Base-by-base conservation (phyloP, 345 rosid genomes). In the Salix purpurea region DNA sequence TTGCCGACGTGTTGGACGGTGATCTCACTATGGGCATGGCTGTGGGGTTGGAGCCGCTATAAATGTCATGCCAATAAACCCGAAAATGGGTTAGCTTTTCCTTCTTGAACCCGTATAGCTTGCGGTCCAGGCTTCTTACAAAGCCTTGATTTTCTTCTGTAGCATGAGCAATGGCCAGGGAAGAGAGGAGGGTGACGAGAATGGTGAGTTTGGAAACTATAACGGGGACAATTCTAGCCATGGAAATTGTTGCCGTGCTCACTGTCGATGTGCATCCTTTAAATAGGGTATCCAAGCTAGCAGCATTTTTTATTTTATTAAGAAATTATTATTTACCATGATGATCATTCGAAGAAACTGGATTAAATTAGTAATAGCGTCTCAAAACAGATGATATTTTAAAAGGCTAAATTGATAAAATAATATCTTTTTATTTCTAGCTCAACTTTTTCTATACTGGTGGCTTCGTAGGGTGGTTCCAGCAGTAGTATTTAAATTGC, bases 1-100 rank as follows among this genome's bases (percentile, higher is more conserved):
- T 40, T 3, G 54, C 34, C 12, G 69, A 28, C 11, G 36, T 6
- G 15, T 16, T 58, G 48, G 62, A 30, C 0, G 88, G 79, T 2
- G 90, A 77, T 32, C 46, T 74, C 21, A 86, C 85, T 1, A 90
- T 85, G 56, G 56, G 34, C 65, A 88, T 73, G 39, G 90, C 86
- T 3, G 87, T 81, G 21, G 92, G 88, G 79, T 89, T 84, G 10
- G 73, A 65, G n/a, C 91, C 92, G 28, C 85, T 83, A 21, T 69
- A 19, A 40, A 83, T 61, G 86, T 94, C 97, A 40, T 94, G 98
- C 93, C 92, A 93, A 67, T 87, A 90, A 11, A 90, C 66, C 40
- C 77, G 76, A 70, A 91, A 89, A 78, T 90, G 94, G 75, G 86
- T 89, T 14, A 90, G 85, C 85, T 90, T 93, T 80, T 91, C 88